Conservation (phyloP, 2,329 filamentous ascomycete genomes). For the Colletotrichum sp. region DNA sequence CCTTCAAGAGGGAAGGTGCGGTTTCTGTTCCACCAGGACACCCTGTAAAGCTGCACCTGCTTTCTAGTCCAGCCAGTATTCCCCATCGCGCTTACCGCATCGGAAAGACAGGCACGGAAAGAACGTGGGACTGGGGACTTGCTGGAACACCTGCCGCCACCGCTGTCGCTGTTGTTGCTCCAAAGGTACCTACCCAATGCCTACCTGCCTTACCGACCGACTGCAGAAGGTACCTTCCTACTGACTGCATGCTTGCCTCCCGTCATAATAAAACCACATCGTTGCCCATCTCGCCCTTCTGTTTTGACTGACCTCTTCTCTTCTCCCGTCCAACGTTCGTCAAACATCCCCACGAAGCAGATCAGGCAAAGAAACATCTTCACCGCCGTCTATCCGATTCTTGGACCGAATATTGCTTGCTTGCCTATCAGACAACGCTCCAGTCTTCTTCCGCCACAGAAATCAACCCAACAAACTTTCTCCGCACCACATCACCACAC, state of each 20-base stretch:
- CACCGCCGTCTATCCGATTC: conserved; percentile 8
- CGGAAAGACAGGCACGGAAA: not conserved
- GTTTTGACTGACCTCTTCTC: not conserved
- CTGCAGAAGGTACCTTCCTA: not conserved
- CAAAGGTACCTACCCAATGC: not conserved
- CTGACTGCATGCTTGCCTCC: not conserved
- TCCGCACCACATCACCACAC: not conserved
- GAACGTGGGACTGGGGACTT: not conserved
- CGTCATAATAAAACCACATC: conserved; percentile 17
- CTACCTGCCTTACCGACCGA: not conserved
- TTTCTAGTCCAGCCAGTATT: not conserved
- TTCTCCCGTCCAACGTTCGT: not conserved
- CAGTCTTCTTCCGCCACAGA: not conserved
- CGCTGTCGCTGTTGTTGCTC: not conserved
- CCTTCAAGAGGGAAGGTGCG: conserved; percentile 18
- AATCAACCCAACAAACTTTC: not conserved
- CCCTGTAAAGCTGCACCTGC: conserved; percentile 4
- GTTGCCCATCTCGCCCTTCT: conserved; percentile 3
- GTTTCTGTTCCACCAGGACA: conserved; percentile 18
- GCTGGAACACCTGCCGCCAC: not conserved
- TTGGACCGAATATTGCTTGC: conserved; percentile 18
- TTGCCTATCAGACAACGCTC: not conserved
- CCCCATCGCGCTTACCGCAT: conserved; percentile 8
- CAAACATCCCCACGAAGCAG: conserved; percentile 13
- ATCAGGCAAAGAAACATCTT: conserved; percentile 10